Evolutionary conservation across 495 filamentous ascomycete species (phyloP).

Genomic region (Mycothermus thermophilus): DNA sequence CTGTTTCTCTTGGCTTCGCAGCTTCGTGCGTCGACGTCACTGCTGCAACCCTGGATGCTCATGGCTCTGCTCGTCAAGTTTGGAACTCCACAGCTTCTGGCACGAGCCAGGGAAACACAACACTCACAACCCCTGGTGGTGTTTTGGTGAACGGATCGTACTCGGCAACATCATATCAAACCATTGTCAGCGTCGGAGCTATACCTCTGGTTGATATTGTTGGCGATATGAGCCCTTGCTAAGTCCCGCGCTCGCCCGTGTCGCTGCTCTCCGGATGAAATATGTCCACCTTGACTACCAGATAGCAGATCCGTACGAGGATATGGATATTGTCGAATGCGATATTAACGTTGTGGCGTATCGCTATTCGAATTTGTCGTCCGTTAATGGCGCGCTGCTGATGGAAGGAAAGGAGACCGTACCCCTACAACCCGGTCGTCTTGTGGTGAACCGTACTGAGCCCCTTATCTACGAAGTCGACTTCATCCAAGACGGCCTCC

Average conservation of each 20-base stretch:
- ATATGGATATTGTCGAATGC: background rate
- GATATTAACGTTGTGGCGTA: conserved; percentile 3
- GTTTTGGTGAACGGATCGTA: background rate
- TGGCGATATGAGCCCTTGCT: too few species aligned
- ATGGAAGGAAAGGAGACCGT: background rate
- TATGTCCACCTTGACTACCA: background rate
- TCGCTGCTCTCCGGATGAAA: too few species aligned
- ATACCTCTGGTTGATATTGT: too few species aligned
- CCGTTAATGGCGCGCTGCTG: background rate
- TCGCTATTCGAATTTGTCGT: conserved; percentile 3
- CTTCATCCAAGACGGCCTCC: background rate
- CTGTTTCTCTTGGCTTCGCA: conserved; percentile 6
- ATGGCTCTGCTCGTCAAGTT: background rate
- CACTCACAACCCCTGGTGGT: conserved; percentile 3
- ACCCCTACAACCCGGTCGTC: background rate
- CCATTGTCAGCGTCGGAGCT: conserved; percentile 1
- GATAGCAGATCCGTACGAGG: conserved; percentile 1
- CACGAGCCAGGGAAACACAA: too few species aligned
- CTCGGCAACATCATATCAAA: background rate
- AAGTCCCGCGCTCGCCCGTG: background rate
- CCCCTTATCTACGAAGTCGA: background rate
- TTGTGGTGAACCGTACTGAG: background rate
- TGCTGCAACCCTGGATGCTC: background rate
- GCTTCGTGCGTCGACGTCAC: conserved; percentile 5
- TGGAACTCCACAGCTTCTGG: background rate